Evolutionary conservation across 768 basidiomycete genomes (phyloP), one percentile per base, ranked within the genome.

Genomic region (Suillus bovinus): DNA sequence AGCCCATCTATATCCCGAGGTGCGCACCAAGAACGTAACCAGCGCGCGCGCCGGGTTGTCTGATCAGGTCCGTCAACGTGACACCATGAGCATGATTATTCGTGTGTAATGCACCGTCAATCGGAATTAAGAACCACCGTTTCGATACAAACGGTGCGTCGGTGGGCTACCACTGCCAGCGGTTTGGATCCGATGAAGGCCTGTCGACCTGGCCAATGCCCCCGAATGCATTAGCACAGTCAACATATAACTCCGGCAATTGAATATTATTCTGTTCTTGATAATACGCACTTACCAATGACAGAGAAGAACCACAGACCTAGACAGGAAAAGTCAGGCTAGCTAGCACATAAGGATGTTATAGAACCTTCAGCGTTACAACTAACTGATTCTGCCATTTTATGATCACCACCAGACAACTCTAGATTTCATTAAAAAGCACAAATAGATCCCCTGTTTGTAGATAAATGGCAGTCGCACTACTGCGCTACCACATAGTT

Each of bases 401-500:
- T 33, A 52, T 20, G 31, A n/a, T 52, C 50, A 6, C 20, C 50
- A 33, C 11, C 10, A 52, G 29, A 17, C 27, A 39, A 39, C 17
- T 50, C 17, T 56, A 39, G 38, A 56, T 17, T 39, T 10, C 29
- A 55, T 24, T 39, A 17, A 24, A 34, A 54, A 17, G 34, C 36
- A 38, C 36, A 24, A 9, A 49, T 52, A 63, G 29, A 46, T 59
- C 54, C 3, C n/a, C 34, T 24, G 39, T 41, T 14, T 29, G 36
- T 53, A 13, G 24, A 61, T 41, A 24, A 39, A 17, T 3, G 8
- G n/a, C 8, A 59, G n/a, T 5, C 20, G 7, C 29, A 44, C 59
- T 71, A 73, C 61, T 75, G 68, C 42, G 65, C 49, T 6, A 82
- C 83, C 10, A 81, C 71, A 29, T 90, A 86, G 70, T 86, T 90